These are phyloP conservation scores for Gaertneriomyces sp. DNA, from an alignment of 192 early-diverging fungal genomes.

Conservation along the genomic window DNA sequence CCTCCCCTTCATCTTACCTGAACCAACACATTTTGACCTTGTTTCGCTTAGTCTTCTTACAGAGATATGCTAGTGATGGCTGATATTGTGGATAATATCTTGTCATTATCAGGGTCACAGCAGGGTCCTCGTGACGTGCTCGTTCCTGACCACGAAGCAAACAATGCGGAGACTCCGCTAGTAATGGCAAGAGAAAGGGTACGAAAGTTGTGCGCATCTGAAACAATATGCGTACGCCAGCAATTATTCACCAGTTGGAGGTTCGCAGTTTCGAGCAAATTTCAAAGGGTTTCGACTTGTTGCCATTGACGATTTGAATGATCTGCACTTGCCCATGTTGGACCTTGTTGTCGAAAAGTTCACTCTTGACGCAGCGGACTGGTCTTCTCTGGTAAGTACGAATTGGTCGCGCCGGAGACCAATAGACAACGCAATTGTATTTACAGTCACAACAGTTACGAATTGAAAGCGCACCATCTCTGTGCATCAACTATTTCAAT, in stretches of 20 bases:
- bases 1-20: no score
- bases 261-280: conserved; percentile 37
- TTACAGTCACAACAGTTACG: conserved; percentile 15
- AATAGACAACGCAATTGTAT: conserved; percentile 9
- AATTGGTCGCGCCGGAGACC: background rate
- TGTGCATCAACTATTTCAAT: conserved; percentile 92
- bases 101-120: background rate
- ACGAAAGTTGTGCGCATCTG: background rate
- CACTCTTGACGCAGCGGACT: conserved; percentile 74
- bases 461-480: conserved; percentile 62
- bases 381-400: conserved; percentile 66
- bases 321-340: conserved; percentile 79
- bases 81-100: conserved; percentile 58
- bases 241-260: background rate
- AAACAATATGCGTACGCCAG: background rate
- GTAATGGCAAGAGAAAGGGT: conserved; percentile 55
- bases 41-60: conserved; percentile 50
- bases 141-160: background rate
- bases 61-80: conserved; percentile 78
- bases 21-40: no score
- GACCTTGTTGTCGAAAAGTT: conserved; percentile 80
- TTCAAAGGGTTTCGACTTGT: conserved; percentile 72
- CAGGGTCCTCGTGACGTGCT: background rate
- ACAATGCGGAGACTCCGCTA: conserved; percentile 7
- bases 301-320: conserved; percentile 91